Conservation (phyloP, 192 early-diverging fungal species). For the Podila epicladia region DNA sequence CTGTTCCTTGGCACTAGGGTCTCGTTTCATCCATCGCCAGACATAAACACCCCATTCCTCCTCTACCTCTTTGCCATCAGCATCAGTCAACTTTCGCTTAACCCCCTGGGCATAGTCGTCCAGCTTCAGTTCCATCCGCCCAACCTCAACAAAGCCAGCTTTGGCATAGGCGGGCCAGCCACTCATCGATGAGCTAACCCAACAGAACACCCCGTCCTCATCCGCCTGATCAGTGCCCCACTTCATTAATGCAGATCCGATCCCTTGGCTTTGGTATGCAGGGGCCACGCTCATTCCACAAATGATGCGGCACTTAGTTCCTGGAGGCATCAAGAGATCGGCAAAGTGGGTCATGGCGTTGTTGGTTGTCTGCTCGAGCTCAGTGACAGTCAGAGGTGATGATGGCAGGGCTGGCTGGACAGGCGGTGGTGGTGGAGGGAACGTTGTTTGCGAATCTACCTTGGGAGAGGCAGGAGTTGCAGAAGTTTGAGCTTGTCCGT, state of each 20-base stretch:
- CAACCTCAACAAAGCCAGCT: conserved; percentile 17
- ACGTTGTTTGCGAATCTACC: not conserved
- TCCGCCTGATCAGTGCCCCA: conserved; percentile 30
- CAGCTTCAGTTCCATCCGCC: conserved; percentile 12
- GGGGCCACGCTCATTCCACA: conserved; percentile 15
- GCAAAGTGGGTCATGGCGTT: conserved; percentile 18
- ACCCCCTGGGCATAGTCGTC: conserved; percentile 34
- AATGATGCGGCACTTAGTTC: conserved; percentile 9
- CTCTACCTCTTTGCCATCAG: conserved; percentile 9
- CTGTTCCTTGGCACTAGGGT: not conserved
- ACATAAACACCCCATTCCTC: conserved; percentile 26
- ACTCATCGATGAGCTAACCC: conserved; percentile 25
- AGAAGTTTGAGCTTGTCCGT: not conserved
- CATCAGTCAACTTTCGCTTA: conserved; percentile 4
- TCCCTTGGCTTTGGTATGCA: conserved; percentile 24
- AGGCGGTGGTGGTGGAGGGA: conserved; percentile 18
- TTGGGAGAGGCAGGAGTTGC: not conserved
- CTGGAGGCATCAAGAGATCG: conserved; percentile 12
- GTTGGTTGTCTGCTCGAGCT: conserved; percentile 19
- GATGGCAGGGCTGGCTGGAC: not conserved
- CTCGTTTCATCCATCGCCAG: conserved; percentile 23
- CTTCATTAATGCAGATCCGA: conserved; percentile 30
- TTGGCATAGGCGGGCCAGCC: conserved; percentile 19
- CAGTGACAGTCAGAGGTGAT: conserved; percentile 13
- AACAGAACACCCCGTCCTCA: conserved; percentile 15